phyloP scores from a whole-genome alignment of 305 asterid genomes.

The Fraxinus baroniana region DNA sequence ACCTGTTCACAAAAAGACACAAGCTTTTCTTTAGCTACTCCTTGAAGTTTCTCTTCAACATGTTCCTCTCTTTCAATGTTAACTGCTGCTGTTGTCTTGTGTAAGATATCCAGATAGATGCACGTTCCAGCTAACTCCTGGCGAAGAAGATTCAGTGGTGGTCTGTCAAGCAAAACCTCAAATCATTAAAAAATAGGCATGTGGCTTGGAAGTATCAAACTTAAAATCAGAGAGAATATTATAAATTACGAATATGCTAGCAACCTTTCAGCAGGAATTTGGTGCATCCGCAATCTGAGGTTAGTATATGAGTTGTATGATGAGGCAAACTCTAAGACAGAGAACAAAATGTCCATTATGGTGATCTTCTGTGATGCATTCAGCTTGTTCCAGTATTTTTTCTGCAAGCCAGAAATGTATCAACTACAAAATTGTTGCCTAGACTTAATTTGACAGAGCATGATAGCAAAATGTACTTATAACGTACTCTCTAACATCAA shows the following conservation, averaged over 20 bases:
- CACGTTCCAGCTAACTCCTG: conserved; percentile 96
- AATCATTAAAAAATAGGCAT: conserved; percentile 16
- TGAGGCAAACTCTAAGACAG: conserved; percentile 89
- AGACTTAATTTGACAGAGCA: conserved; percentile 14
- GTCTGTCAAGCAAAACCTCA: conserved; percentile 51
- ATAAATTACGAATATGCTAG: conserved; percentile 13
- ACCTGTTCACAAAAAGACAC: conserved; percentile 89
- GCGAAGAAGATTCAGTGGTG: conserved; percentile 95
- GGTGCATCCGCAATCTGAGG: conserved; percentile 86
- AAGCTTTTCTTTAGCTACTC: conserved; percentile 83
- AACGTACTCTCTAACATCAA: not conserved
- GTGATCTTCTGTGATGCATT: conserved; percentile 68
- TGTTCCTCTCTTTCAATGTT: conserved; percentile 38
- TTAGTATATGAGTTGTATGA: conserved; percentile 85
- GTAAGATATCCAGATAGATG: conserved; percentile 89
- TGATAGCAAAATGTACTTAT: conserved; percentile 15
- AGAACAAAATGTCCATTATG: conserved; percentile 83
- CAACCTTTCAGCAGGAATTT: conserved; percentile 84
- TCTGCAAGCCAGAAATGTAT: conserved; percentile 52
- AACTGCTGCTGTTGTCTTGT: conserved; percentile 62
- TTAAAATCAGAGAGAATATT: conserved; percentile 18
- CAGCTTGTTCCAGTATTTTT: conserved; percentile 89
- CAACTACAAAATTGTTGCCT: conserved; percentile 15
- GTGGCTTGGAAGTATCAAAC: conserved; percentile 24
- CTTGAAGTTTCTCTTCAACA: conserved; percentile 62